Evolutionary conservation across 768 basidiomycete species (phyloP).

Genomic region (Boletus rubescentipes): DNA sequence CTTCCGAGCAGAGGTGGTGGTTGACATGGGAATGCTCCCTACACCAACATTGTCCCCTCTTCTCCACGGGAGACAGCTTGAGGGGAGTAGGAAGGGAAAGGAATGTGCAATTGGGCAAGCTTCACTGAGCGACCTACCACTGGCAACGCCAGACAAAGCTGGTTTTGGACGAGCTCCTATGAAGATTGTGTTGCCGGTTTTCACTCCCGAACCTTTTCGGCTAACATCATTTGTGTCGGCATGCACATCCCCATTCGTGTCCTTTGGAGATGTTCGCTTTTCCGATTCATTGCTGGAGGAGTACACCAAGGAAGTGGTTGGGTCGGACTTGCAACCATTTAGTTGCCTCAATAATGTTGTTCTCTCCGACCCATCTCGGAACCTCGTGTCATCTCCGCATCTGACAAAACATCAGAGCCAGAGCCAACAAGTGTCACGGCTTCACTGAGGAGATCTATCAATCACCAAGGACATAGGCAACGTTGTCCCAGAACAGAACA

Average conservation of each 20-base stretch:
- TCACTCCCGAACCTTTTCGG: neutral
- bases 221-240: neutral
- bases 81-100: conserved; percentile 4
- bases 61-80: neutral
- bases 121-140: neutral
- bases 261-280: conserved; percentile 1
- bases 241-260: conserved; percentile 17
- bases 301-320: neutral
- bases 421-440: neutral
- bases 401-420: neutral
- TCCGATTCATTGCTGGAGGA: neutral
- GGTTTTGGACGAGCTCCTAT: neutral
- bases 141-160: neutral
- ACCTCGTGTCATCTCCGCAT: neutral
- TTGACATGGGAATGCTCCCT: conserved; percentile 9
- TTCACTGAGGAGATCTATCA: neutral
- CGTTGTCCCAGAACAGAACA: neutral
- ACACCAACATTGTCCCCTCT: conserved; percentile 29
- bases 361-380: neutral
- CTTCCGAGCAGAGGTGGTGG: neutral
- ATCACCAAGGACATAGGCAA: neutral
- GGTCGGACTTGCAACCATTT: conserved; percentile 11
- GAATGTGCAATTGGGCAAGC: neutral
- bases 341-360: conserved; percentile 17
- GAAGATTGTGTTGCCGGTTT: neutral